A percentile compares a stretch with the other conserved stretches of the same genome.
phyloP scores from a whole-genome alignment of 2,329 filamentous ascomycete species.

The Apiospora malaysiana region DNA sequence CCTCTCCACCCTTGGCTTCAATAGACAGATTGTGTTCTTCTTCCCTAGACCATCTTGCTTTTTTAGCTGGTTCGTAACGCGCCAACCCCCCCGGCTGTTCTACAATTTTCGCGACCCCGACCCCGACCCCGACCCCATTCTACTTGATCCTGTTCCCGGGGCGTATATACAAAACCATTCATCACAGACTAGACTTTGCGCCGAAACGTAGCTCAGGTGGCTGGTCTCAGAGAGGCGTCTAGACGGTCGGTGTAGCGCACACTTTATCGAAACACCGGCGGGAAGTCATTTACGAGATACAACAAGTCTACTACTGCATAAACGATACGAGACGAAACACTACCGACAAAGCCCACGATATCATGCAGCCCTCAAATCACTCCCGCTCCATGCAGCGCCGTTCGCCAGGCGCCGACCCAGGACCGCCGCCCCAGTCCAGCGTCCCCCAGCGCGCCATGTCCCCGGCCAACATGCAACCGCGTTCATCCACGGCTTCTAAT shows the following conservation, averaged over 20 bases:
- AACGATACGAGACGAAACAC: conserved; percentile 13
- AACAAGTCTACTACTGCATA: neutral
- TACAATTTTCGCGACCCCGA: conserved; percentile 14
- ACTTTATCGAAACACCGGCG: conserved; percentile 17
- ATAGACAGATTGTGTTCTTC: conserved; percentile 8
- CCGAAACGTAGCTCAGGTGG: conserved; percentile 18
- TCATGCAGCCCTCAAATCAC: conserved; percentile 58
- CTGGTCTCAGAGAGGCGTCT: conserved; percentile 9
- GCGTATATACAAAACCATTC: conserved; percentile 13
- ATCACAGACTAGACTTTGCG: conserved; percentile 18
- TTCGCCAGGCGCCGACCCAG: conserved; percentile 67
- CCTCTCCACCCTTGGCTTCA: conserved; percentile 1
- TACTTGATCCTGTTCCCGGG: conserved; percentile 9
- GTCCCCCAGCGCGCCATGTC: conserved; percentile 65
- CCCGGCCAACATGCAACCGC: conserved; percentile 63
- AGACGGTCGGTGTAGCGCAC: conserved; percentile 15
- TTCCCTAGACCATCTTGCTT: conserved; percentile 2
- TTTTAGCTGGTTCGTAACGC: conserved; percentile 2
- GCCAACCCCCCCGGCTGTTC: conserved; percentile 10
- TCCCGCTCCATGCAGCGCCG: conserved; percentile 64
- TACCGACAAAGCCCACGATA: conserved; percentile 13
- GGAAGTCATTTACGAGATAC: conserved; percentile 1
- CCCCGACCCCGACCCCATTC: conserved; percentile 7
- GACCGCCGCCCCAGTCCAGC: conserved; percentile 55
- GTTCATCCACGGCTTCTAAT: conserved; percentile 69